phyloP scores from a whole-genome alignment of 2,329 filamentous ascomycete species.

The Pseudocercospora cruenta region DNA sequence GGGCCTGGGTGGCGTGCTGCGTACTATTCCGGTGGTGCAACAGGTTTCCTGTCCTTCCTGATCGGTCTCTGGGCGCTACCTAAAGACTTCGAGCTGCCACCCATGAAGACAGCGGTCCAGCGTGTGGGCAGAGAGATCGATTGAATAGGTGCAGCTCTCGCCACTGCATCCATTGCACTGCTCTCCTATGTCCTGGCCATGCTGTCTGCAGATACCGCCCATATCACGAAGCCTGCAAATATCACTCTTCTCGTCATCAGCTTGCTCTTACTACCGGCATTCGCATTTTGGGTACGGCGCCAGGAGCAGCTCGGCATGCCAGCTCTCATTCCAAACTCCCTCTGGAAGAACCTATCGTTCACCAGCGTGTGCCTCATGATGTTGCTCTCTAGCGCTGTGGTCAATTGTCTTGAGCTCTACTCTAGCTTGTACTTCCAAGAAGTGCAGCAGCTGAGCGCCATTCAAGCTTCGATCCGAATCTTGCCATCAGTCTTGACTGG shows the following conservation, averaged over 20 bases:
- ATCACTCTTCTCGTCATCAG: conserved; percentile 50
- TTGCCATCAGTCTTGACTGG: conserved; percentile 53
- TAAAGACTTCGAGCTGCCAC: conserved; percentile 30
- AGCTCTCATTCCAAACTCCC: conserved; percentile 64
- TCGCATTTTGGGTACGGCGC: conserved; percentile 59
- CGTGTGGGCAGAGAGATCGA: conserved; percentile 52
- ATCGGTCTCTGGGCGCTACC: conserved; percentile 46
- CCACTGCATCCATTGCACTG: conserved; percentile 52
- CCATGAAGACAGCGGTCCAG: conserved; percentile 30
- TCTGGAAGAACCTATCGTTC: conserved; percentile 63
- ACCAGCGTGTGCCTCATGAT: conserved; percentile 56
- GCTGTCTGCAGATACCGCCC: conserved; percentile 26
- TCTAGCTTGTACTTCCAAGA: conserved; percentile 29
- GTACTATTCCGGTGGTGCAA: conserved; percentile 53
- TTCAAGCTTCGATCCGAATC: conserved; percentile 43
- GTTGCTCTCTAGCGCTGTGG: conserved; percentile 45
- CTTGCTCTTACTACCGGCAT: conserved; percentile 50
- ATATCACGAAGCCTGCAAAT: conserved; percentile 24
- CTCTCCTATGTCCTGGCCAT: conserved; percentile 53
- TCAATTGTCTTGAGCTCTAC: conserved; percentile 40
- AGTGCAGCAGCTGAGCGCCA: conserved; percentile 28
- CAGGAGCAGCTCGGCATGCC: conserved; percentile 52
- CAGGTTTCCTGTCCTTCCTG: conserved; percentile 46
- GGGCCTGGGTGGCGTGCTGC: conserved; percentile 56
- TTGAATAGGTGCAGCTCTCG: conserved; percentile 55